Conservation (phyloP, 2,329 filamentous ascomycete genomes). For the Aspergillus thermomutatus region DNA sequence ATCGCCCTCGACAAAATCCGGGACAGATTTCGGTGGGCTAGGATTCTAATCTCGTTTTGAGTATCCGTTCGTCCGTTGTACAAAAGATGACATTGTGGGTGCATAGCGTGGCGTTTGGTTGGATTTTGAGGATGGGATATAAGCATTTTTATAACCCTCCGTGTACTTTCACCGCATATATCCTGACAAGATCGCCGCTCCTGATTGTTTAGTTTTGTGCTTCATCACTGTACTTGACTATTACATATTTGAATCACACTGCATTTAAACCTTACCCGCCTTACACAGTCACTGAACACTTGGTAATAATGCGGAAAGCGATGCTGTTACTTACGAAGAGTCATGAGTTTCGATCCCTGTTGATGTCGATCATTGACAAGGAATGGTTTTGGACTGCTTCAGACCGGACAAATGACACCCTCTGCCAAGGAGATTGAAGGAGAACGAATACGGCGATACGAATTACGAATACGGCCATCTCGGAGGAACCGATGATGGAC, state of each 20-base stretch:
- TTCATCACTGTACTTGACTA: slow-evolving; percentile 16
- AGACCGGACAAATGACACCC: not conserved
- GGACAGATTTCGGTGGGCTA: not conserved
- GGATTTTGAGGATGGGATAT: slow-evolving; percentile 24
- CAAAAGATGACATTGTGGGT: slow-evolving; percentile 29
- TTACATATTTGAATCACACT: not conserved
- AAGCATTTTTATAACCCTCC: slow-evolving; percentile 4
- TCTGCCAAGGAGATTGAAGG: not conserved
- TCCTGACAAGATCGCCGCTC: slow-evolving; percentile 63
- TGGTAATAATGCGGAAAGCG: not conserved
- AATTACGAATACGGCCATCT: not conserved
- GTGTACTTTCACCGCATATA: slow-evolving; percentile 61
- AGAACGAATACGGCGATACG: not conserved
- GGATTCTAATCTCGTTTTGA: not conserved
- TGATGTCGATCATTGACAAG: not conserved
- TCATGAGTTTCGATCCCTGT: not conserved
- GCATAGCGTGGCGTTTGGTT: slow-evolving; percentile 42
- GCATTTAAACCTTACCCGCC: not conserved
- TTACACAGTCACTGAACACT: not conserved
- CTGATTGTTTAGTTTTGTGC: slow-evolving; percentile 28
- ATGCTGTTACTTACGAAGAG: not conserved
- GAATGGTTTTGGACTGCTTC: not conserved
- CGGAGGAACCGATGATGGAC: not conserved
- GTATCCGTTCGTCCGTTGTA: slow-evolving; percentile 12
- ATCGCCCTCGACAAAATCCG: not conserved